Base-by-base conservation (phyloP, 768 basidiomycete genomes). In the Cystofilobasidium capitatum region DNA sequence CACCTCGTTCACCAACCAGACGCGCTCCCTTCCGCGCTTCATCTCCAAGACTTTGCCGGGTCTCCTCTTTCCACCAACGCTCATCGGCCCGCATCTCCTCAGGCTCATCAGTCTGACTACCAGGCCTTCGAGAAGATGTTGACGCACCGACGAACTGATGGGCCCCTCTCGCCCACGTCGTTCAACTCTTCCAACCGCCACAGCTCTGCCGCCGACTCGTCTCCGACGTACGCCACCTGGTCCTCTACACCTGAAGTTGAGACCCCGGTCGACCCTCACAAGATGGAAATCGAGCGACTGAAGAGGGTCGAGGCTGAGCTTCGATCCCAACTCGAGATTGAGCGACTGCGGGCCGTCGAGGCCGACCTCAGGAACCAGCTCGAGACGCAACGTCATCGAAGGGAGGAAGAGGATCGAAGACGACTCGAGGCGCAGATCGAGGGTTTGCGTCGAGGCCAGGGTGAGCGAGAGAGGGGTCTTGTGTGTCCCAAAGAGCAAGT, bases 281-380 rank as follows among this genome's bases (percentile, higher is more conserved):
- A 31, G 5, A 31, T 31, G 9, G 51, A 55, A 31, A 55, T 55
- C 16, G 51, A 55, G 29, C 51, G 59, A 8, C 39, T 29, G 22
- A 42, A 29, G 17, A 36, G 44, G 2, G 39, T 61, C 37, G 44
- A 45, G n/a, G 37, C 31, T 29, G 59, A 61, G 59, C 59, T 61
- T 2, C 59, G 59, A 3, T 26, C 39, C 22, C 39, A 61, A 26
- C 39, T 61, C 16, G 59, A 61, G 40, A 40, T 61, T 14, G 39
- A 61, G 44, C 59, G 59, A 17, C 37, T 61, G 22, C n/a, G 44
- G n/a, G 29, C 13, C 1, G 59, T 61, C 26, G 59, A 61, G 39
- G 24, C 39, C n/a, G 39, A 61, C 8, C 59, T 61, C 8, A 35
- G 59, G 29, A 39, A 16, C 14, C 24, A 61, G 44, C 39, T 61